Percentiles rank a stretch among this genome's conserved stretches.
Evolutionary conservation across 345 rosid genomes (phyloP).

Genomic region (Eucalyptus shirleyi): DNA sequence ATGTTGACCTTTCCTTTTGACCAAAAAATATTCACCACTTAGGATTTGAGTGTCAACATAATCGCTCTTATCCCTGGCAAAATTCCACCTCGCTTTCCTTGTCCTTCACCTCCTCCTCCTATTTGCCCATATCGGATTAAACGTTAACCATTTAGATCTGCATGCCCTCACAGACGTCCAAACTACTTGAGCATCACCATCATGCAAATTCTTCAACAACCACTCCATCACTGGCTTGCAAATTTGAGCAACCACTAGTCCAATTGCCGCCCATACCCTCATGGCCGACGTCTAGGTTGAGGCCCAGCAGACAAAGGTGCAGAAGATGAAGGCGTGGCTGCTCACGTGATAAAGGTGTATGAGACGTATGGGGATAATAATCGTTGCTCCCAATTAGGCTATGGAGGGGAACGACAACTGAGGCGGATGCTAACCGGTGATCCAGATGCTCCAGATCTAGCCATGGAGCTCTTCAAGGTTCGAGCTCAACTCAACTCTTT

Average conservation of each 20-base stretch:
- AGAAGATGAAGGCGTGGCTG: neutral
- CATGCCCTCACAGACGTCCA: neutral
- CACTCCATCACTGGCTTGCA: neutral
- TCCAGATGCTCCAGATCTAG: neutral
- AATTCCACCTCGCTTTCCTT: too few relatives aligned
- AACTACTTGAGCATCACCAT: neutral
- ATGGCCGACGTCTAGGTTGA: neutral
- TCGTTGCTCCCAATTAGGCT: neutral
- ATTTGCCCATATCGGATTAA: too few relatives aligned
- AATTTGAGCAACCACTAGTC: neutral
- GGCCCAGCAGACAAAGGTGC: neutral
- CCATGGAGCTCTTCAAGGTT: neutral
- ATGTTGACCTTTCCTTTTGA: too few relatives aligned
- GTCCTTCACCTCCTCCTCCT: neutral
- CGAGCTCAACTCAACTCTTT: neutral
- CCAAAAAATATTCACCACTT: too few relatives aligned
- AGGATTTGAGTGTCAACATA: neutral
- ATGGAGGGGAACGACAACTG: neutral
- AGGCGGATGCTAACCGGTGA: too few relatives aligned
- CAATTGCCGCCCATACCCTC: neutral
- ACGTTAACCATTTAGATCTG: neutral
- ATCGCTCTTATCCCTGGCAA: neutral
- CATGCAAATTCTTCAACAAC: neutral
- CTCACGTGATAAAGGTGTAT: neutral
- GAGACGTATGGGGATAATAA: neutral